Evolutionary conservation across 1,139 yeast genomes (phyloP), one percentile per base, ranked within the genome.

Genomic region (Diutina siamensis): DNA sequence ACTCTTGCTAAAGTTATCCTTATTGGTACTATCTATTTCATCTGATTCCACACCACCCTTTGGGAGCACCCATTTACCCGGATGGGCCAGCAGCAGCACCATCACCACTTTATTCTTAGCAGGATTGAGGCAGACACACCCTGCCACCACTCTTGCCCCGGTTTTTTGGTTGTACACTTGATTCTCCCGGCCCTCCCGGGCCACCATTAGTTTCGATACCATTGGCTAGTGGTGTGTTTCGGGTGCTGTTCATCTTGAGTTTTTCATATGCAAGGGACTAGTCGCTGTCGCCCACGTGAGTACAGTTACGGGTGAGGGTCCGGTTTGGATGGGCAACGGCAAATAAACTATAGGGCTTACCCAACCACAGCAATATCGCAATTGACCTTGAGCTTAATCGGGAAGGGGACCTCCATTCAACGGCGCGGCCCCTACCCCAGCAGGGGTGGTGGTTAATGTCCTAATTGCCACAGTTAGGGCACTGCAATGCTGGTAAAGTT

Each of bases 1-100:
- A 7, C 86, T 67, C 9, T 64, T 62, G 15, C 62, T 61, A 47
- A 52, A 68, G 54, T 72, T 74, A 38, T 77, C 79, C 34, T 7
- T 7, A 25, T 7, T 7, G 7, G 7, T 10, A 2, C 74, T 68
- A 4, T 31, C 34, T 17, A 15, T 10, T 57, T 92, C 98, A 60
- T 92, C 98, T 40, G 61, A 58, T 61, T 92, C 99, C 46, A 89
- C 80, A 0, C 99, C 99, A 31, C 99, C 99, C 57, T 92, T 94
- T 3, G 98, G 98, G 10, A 92, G 63, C 13, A 94, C 85, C 95
- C 95, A 88, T 54, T 72, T 74, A 47, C 76, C 74, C 33, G 70
- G 71, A 49, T 78, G 78, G 15, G 80, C 78, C 19, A 83, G 71
- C 0, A 96, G 83, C 52, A 83, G 76, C 35, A 92, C 77, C 78